Percentiles rank a stretch among this genome's conserved stretches.
These are phyloP conservation scores for Clarireedia hainanense DNA, from an alignment of 2,329 filamentous ascomycete genomes.

Conservation along the genomic window DNA sequence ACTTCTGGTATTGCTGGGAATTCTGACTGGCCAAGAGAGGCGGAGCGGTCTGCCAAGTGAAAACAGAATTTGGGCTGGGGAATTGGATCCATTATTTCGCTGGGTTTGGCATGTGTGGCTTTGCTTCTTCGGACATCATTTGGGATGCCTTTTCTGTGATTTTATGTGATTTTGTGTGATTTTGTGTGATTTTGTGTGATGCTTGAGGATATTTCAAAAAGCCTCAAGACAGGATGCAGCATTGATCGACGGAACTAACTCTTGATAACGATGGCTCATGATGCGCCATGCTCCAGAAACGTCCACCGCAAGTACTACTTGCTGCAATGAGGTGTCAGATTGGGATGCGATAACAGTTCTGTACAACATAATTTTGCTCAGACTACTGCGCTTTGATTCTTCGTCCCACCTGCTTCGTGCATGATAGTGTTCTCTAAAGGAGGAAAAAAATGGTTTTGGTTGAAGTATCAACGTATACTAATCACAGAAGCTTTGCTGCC, in stretches of 20 bases:
- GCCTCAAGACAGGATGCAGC: background rate
- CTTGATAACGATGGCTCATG: background rate
- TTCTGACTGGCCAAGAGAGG: conserved; percentile 7
- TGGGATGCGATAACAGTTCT: background rate
- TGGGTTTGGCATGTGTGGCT: background rate
- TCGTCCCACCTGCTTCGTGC: background rate
- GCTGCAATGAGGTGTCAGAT: conserved; percentile 2
- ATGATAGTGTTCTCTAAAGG: background rate
- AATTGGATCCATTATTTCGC: background rate
- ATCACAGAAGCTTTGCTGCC: too few relatives aligned
- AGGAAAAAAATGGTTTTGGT: too few relatives aligned
- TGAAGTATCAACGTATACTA: too few relatives aligned
- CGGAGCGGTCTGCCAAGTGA: conserved; percentile 6
- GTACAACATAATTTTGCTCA: background rate
- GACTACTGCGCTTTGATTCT: background rate
- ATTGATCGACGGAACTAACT: background rate
- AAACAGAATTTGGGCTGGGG: conserved; percentile 1
- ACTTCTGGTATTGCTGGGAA: background rate
- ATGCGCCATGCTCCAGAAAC: background rate
- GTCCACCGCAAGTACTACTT: background rate
- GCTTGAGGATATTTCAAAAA: background rate
- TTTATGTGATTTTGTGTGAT: background rate
- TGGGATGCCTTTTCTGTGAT: background rate
- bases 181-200: background rate
- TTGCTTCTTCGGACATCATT: conserved; percentile 3